A percentile compares a stretch with the other conserved stretches of the same genome.
phyloP scores from a whole-genome alignment of 192 early-diverging fungal species.

The Coemansia sp. region DNA sequence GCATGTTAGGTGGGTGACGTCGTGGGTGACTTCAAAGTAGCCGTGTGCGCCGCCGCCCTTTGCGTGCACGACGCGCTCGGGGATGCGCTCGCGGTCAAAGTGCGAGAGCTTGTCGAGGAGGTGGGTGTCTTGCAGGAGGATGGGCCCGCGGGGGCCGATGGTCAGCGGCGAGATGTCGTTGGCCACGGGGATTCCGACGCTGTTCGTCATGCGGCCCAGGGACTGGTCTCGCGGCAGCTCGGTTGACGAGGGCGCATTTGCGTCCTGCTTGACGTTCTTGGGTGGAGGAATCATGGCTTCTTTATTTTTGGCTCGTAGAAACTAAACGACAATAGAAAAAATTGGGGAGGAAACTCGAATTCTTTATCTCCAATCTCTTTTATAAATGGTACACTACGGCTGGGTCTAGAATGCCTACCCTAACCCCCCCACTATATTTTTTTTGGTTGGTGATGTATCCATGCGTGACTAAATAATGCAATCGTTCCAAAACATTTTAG shows the following conservation, averaged over 20 bases:
- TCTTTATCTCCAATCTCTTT: too few relatives aligned
- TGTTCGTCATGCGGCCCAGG: constrained; percentile 42
- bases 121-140: constrained; percentile 61
- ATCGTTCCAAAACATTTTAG: too few relatives aligned
- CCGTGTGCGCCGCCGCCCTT: constrained; percentile 61
- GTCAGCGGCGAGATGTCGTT: constrained; percentile 64
- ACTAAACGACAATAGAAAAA: too few relatives aligned
- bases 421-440: too few relatives aligned
- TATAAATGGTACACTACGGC: too few relatives aligned
- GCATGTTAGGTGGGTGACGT: constrained; percentile 64
- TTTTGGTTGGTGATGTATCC: too few relatives aligned
- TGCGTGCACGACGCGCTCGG: constrained; percentile 61
- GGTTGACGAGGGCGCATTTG: neutral
- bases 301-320: too few relatives aligned
- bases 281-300: constrained; percentile 11
- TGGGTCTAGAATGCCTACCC: too few relatives aligned
- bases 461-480: too few relatives aligned
- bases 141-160: constrained; percentile 60
- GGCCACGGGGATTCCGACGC: constrained; percentile 62
- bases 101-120: constrained; percentile 59
- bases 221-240: neutral
- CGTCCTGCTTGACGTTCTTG: constrained; percentile 8
- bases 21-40: constrained; percentile 72
- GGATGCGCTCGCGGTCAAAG: constrained; percentile 57
- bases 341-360: neutral